Percentiles rank a stretch among this genome's conserved stretches.
phyloP scores from a whole-genome alignment of 2,329 filamentous ascomycete species.

The Penicillium capsulatum region DNA sequence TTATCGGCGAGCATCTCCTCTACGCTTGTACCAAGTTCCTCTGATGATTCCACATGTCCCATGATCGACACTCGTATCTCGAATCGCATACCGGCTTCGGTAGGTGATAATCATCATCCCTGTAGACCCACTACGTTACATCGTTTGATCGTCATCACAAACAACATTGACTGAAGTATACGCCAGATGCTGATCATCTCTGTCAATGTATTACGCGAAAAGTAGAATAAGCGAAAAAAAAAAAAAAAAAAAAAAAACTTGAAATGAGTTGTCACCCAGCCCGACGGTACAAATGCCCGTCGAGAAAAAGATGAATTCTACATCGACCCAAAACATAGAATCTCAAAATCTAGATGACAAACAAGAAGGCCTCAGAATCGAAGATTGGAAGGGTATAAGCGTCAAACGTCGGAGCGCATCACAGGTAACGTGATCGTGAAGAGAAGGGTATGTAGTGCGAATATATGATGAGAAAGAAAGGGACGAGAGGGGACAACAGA shows the following conservation, averaged over 20 bases:
- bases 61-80: slow-evolving; percentile 1
- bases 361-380: slow-evolving; percentile 4
- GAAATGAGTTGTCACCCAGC: too few relatives aligned
- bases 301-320: slow-evolving; percentile 8
- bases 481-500: too few relatives aligned
- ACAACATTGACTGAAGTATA: too few relatives aligned
- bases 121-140: background rate
- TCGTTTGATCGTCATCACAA: too few relatives aligned
- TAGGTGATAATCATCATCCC: background rate
- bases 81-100: background rate
- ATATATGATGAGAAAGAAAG: slow-evolving; percentile 12
- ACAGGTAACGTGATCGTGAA: slow-evolving; percentile 8
- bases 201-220: too few relatives aligned
- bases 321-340: background rate
- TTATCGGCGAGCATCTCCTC: background rate
- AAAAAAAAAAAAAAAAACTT: slow-evolving; percentile 5
- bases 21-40: background rate
- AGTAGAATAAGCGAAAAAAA: too few relatives aligned
- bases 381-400: slow-evolving; percentile 17
- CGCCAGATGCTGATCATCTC: too few relatives aligned
- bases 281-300: too few relatives aligned
- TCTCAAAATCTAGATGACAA: background rate
- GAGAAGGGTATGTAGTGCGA: slow-evolving; percentile 8
- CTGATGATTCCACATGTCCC: background rate
- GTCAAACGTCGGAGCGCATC: slow-evolving; percentile 16